A percentile compares a stretch with the other conserved stretches of the same genome.
Evolutionary conservation across 2,329 filamentous ascomycete species (phyloP).

Genomic region (Rhynchosporium secalis): DNA sequence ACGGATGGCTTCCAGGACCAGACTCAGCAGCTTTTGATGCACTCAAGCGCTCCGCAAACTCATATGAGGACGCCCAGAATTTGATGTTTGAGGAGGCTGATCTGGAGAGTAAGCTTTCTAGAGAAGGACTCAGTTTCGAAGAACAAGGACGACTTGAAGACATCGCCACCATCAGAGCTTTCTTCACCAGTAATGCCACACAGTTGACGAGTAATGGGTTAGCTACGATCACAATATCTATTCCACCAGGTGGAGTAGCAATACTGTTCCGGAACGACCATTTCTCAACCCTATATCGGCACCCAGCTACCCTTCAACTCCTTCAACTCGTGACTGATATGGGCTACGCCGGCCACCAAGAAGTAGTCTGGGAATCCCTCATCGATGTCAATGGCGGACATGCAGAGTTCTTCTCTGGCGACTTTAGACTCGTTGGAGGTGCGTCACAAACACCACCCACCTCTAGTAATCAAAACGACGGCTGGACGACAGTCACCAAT

Average conservation of each 20-base stretch:
- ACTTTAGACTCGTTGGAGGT: slow-evolving; percentile 82
- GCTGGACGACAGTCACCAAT: slow-evolving; percentile 30
- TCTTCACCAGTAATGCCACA: slow-evolving; percentile 76
- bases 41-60: slow-evolving; percentile 72
- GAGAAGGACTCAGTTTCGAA: slow-evolving; percentile 61
- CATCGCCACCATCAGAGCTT: slow-evolving; percentile 79
- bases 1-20: slow-evolving; percentile 83
- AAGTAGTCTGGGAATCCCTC: slow-evolving; percentile 94
- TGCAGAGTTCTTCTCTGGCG: slow-evolving; percentile 83
- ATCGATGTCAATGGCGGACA: slow-evolving; percentile 83
- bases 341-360: slow-evolving; percentile 82
- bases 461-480: slow-evolving; percentile 13
- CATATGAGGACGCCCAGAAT: slow-evolving; percentile 90
- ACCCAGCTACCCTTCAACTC: slow-evolving; percentile 73
- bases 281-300: slow-evolving; percentile 90
- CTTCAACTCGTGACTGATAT: slow-evolving; percentile 89
- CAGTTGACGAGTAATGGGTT: slow-evolving; percentile 85
- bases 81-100: slow-evolving; percentile 88
- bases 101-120: slow-evolving; percentile 73
- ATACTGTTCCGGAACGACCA: slow-evolving; percentile 98
- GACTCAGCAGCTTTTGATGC: slow-evolving; percentile 67
- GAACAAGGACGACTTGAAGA: slow-evolving; percentile 84
- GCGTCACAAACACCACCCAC: slow-evolving; percentile 29
- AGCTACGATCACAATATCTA: slow-evolving; percentile 66
- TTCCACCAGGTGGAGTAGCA: slow-evolving; percentile 76